Evolutionary conservation across 2,329 filamentous ascomycete species (phyloP).

Genomic region (Botrytis galanthina): DNA sequence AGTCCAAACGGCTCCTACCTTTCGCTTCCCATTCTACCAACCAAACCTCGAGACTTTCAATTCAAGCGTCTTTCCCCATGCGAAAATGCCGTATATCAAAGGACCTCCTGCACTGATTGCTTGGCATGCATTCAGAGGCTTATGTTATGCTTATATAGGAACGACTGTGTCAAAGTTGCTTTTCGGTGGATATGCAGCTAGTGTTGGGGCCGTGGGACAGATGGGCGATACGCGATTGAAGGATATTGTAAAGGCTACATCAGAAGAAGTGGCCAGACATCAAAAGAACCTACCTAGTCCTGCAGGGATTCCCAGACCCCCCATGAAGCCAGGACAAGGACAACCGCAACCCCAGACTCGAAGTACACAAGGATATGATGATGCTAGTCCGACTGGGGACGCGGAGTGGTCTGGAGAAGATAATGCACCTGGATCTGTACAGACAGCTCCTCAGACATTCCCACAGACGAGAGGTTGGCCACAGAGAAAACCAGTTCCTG

Average conservation of each 20-base stretch:
- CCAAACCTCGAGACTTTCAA: slow-evolving; percentile 34
- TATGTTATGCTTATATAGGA: slow-evolving; percentile 31
- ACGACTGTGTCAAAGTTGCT: slow-evolving; percentile 27
- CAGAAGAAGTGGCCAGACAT: slow-evolving; percentile 16
- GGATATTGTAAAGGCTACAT: slow-evolving; percentile 21
- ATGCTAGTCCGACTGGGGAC: slow-evolving; percentile 36
- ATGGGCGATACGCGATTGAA: slow-evolving; percentile 34
- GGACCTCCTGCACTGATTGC: slow-evolving; percentile 24
- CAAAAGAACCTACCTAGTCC: slow-evolving; percentile 13
- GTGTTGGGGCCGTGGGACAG: slow-evolving; percentile 31
- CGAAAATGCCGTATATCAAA: slow-evolving; percentile 21
- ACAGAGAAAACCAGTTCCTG: background rate
- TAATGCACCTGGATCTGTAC: slow-evolving; percentile 9
- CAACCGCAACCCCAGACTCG: slow-evolving; percentile 23
- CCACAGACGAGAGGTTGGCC: slow-evolving; percentile 9
- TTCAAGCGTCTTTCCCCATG: slow-evolving; percentile 26
- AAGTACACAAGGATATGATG: slow-evolving; percentile 17
- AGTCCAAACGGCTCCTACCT: slow-evolving; percentile 27
- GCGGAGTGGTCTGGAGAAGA: slow-evolving; percentile 25
- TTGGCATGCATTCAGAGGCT: slow-evolving; percentile 32
- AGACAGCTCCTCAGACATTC: background rate
- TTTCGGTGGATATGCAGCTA: slow-evolving; percentile 32
- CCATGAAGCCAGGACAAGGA: slow-evolving; percentile 15
- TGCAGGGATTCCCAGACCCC: slow-evolving; percentile 2
- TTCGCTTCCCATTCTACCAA: slow-evolving; percentile 36